phyloP scores from a whole-genome alignment of 2,329 filamentous ascomycete genomes.

The Alternaria triticimaculans region DNA sequence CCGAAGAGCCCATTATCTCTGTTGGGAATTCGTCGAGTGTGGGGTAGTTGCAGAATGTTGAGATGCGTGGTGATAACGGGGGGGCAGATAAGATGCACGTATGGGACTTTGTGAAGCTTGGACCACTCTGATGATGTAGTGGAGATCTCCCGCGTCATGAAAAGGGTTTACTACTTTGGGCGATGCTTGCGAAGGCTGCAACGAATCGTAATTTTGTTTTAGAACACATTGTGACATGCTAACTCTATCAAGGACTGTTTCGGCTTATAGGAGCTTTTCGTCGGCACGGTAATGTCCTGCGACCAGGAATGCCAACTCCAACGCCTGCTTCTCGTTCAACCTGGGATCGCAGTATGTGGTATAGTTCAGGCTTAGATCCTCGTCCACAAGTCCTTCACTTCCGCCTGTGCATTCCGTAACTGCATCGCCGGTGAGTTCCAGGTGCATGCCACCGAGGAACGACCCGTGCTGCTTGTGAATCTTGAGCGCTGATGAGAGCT shows the following conservation, averaged over 20 bases:
- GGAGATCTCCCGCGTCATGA: not conserved
- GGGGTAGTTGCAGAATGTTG: conserved; percentile 27
- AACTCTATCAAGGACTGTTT: too few species aligned
- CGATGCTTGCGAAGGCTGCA: not conserved
- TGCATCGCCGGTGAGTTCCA: conserved; percentile 93
- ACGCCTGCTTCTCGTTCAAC: conserved; percentile 95
- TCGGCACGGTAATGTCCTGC: conserved; percentile 76
- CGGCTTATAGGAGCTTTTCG: conserved; percentile 16
- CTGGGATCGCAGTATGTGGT: conserved; percentile 95
- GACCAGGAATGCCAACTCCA: conserved; percentile 92
- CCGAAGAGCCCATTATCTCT: conserved; percentile 62
- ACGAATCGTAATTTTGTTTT: not conserved
- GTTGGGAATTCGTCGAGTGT: conserved; percentile 10
- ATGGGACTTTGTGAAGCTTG: conserved; percentile 9
- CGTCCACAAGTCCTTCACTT: conserved; percentile 83
- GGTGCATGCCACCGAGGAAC: conserved; percentile 90
- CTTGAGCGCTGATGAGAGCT: conserved; percentile 80
- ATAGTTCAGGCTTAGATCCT: conserved; percentile 88
- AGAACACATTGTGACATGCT: not conserved
- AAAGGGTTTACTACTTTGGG: not conserved
- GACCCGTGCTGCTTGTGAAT: conserved; percentile 85
- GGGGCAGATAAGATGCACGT: conserved; percentile 20
- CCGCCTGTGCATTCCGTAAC: conserved; percentile 96
- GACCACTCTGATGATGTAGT: conserved; percentile 14
- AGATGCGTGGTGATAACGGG: conserved; percentile 32